These are phyloP conservation scores for Dactylella cylindrospora DNA, from an alignment of 2,329 filamentous ascomycete genomes.

Conservation along the genomic window DNA sequence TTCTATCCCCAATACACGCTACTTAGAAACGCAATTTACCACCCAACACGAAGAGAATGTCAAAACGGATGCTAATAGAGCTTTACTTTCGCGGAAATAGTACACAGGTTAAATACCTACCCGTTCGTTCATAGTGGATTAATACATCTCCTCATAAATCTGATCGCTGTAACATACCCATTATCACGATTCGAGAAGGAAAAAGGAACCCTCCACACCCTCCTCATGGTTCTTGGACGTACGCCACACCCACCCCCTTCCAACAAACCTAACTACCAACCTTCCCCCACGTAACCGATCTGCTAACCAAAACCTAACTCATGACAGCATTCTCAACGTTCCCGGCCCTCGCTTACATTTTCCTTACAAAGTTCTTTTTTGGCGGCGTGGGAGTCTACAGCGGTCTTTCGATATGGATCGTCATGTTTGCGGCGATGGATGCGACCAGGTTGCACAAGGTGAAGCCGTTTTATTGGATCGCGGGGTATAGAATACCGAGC, in stretches of 20 bases:
- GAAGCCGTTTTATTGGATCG: constrained; percentile 66
- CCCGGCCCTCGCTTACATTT: constrained; percentile 76
- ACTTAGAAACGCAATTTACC: too few species aligned
- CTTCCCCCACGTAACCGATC: not conserved
- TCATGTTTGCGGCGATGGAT: constrained; percentile 80
- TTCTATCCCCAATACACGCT: too few species aligned
- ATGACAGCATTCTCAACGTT: constrained; percentile 72
- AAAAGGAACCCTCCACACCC: constrained; percentile 83
- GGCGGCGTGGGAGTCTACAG: constrained; percentile 65
- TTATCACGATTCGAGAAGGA: constrained; percentile 92
- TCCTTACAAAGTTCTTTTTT: constrained; percentile 70
- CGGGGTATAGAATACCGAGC: constrained; percentile 75
- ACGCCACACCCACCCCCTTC: constrained; percentile 54
- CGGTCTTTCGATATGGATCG: constrained; percentile 66
- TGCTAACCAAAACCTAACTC: not conserved
- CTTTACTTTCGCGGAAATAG: constrained; percentile 56
- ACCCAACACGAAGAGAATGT: not conserved
- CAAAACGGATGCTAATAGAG: not conserved
- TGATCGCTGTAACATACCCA: constrained; percentile 78
- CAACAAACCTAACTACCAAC: constrained; percentile 46
- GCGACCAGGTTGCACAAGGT: constrained; percentile 79
- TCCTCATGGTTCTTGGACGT: constrained; percentile 89
- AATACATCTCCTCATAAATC: constrained; percentile 77
- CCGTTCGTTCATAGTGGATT: constrained; percentile 81
- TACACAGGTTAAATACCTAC: constrained; percentile 91